Base-by-base conservation (phyloP, 2,329 filamentous ascomycete species). In the Clathrospora elynae region DNA sequence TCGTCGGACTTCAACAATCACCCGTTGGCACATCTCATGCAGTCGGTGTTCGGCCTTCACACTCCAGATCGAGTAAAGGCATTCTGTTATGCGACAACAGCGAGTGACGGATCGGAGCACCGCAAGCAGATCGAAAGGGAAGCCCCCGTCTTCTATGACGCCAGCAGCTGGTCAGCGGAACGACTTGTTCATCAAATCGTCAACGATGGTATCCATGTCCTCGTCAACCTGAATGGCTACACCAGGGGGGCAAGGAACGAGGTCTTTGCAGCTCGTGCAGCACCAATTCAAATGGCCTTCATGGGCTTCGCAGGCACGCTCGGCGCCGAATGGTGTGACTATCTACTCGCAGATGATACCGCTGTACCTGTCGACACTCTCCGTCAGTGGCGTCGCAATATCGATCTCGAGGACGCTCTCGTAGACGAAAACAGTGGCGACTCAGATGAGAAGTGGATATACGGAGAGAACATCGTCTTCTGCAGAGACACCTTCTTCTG, bases 1-100 rank as follows among this genome's bases (percentile, higher is more conserved):
- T 97, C 93, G 3, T 97, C 93, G 0, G 93, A 99, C 71, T 99
- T 99, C 73, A 99, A 99, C 66, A 99, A 99, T 60, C 93, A 99
- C 66, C 93, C 93, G 3, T 75, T 99, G 22, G 93, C 93, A 16
- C 93, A 99, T 73, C 71, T 99, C 41, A 99, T 99, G 93, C 93
- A 99, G 73, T 97, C 93, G 1, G 91, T 97, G 5, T 99, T 99
- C 71, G 93, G 93, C 0, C 78, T 97, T 45, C 93, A 99, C 64
- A 77, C 96, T 58, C 78, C 78, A 0, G 71, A 68, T 16, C 83
- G 85, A 17, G 88, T 89, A 11, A 88, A 86, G 57, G 92, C 93
- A 0, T 90, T 91, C 63, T 99, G 93, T 69, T 99, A 99, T 67
- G 93, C 93, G 9, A 99, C 93, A 1, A 97, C 93, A 0, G 78